These are phyloP conservation scores for Aspergillus carbonarius DNA, from an alignment of 2,329 filamentous ascomycete genomes.

Conservation along the genomic window DNA sequence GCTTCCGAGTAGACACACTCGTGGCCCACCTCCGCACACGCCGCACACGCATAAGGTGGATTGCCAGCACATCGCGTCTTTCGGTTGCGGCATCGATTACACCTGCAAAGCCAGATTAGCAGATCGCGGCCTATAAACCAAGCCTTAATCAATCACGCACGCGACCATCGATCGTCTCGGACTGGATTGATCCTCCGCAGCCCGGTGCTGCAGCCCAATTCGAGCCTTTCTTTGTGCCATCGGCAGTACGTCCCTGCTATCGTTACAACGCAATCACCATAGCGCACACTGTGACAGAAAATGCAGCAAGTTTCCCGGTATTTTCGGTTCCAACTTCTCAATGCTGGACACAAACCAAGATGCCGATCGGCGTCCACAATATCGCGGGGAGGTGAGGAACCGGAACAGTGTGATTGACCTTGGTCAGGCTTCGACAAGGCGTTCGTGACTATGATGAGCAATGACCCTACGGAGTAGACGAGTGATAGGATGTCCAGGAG, in stretches of 20 bases:
- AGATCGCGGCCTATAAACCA: not conserved
- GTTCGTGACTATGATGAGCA: not conserved
- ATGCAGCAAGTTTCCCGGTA: too few relatives aligned
- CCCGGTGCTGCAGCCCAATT: constrained; percentile 12
- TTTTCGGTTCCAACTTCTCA: not conserved
- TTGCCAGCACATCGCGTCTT: constrained; percentile 39
- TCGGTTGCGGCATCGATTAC: constrained; percentile 38
- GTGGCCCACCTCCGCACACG: constrained; percentile 33
- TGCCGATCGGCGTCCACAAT: not conserved
- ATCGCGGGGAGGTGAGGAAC: not conserved
- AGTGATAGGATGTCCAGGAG: not conserved
- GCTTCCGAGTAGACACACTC: constrained; percentile 38
- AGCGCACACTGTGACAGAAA: not conserved
- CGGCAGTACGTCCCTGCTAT: not conserved
- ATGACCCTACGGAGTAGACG: not conserved
- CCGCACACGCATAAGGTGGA: constrained; percentile 36
- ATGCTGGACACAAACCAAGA: not conserved
- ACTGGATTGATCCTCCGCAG: constrained; percentile 19
- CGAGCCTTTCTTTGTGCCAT: constrained; percentile 15
- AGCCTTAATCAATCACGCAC: constrained; percentile 15
- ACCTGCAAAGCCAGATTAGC: constrained; percentile 20
- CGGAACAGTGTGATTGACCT: not conserved
- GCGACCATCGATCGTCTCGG: constrained; percentile 29
- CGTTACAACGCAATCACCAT: constrained; percentile 5
- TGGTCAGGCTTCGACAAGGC: not conserved